These are phyloP conservation scores for Neofusicoccum umdonicola DNA, from an alignment of 2,329 filamentous ascomycete species.

Conservation along the genomic window DNA sequence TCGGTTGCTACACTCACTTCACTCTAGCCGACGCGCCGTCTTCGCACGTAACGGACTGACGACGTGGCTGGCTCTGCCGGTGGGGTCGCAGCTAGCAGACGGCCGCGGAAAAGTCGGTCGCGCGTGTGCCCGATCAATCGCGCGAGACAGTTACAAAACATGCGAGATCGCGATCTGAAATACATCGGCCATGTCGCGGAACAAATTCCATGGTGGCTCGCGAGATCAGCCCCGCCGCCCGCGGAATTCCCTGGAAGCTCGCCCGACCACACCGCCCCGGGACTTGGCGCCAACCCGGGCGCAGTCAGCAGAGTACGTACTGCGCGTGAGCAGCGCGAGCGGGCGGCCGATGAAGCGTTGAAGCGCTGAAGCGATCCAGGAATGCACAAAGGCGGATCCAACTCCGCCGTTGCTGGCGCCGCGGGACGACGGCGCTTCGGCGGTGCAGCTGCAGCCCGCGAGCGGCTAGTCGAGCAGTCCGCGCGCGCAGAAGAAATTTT, in stretches of 20 bases:
- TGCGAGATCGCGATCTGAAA: constrained; percentile 2
- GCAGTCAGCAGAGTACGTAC: too few species aligned
- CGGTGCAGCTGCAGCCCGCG: background rate
- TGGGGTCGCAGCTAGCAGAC: background rate
- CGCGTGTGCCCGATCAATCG: background rate
- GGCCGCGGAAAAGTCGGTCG: background rate
- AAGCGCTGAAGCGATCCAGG: background rate
- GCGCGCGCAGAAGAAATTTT: background rate
- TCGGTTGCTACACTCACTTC: constrained; percentile 1
- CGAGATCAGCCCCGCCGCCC: background rate
- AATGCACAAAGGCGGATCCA: background rate
- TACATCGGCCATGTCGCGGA: background rate
- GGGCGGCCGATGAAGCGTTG: background rate
- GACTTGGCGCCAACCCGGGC: background rate
- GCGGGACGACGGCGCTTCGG: background rate
- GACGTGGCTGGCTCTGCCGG: background rate
- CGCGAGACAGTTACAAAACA: background rate
- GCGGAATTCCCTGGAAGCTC: background rate
- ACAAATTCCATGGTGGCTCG: background rate
- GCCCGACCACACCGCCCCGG: background rate
- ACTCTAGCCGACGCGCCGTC: background rate
- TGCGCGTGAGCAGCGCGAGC: background rate
- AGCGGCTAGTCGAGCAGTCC: background rate
- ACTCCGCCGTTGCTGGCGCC: background rate
- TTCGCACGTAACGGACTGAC: background rate